Percentiles rank a stretch among this genome's conserved stretches.
These are phyloP conservation scores for Penicillium corylophilum DNA, from an alignment of 2,329 filamentous ascomycete species.

Conservation along the genomic window DNA sequence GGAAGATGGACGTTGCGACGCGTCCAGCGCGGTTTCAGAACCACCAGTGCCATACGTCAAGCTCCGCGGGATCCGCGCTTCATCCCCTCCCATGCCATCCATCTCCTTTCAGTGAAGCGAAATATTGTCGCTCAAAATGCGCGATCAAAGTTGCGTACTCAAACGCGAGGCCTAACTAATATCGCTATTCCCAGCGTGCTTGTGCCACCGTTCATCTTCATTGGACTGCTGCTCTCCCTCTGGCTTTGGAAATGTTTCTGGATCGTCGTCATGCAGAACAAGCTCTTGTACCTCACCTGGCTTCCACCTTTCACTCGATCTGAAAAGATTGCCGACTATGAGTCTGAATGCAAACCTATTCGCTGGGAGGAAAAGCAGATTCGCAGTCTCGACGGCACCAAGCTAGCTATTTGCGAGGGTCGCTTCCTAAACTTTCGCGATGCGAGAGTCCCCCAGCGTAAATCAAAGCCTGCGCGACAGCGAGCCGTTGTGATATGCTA, in stretches of 20 bases:
- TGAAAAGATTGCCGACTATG: slow-evolving; percentile 67
- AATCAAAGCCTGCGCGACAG: background rate
- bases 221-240: slow-evolving; percentile 62
- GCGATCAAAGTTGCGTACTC: background rate
- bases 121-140: background rate
- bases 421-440: slow-evolving; percentile 52
- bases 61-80: background rate
- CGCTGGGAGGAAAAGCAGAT: slow-evolving; percentile 62
- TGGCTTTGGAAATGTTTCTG: slow-evolving; percentile 67
- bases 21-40: background rate
- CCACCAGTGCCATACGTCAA: background rate
- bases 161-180: slow-evolving; percentile 18
- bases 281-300: slow-evolving; percentile 78
- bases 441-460: slow-evolving; percentile 26
- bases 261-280: slow-evolving; percentile 76
- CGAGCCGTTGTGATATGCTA: slow-evolving; percentile 31
- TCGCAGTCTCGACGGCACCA: slow-evolving; percentile 38
- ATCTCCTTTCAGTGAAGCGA: background rate
- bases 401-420: slow-evolving; percentile 63
- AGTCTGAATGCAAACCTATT: slow-evolving; percentile 59
- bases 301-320: slow-evolving; percentile 68
- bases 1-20: background rate
- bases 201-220: slow-evolving; percentile 67
- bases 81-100: background rate
- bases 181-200: slow-evolving; percentile 47